Percentiles rank a stretch among this genome's conserved stretches.
phyloP scores from a whole-genome alignment of 2,329 filamentous ascomycete species.

The Dactylellina leptospora region DNA sequence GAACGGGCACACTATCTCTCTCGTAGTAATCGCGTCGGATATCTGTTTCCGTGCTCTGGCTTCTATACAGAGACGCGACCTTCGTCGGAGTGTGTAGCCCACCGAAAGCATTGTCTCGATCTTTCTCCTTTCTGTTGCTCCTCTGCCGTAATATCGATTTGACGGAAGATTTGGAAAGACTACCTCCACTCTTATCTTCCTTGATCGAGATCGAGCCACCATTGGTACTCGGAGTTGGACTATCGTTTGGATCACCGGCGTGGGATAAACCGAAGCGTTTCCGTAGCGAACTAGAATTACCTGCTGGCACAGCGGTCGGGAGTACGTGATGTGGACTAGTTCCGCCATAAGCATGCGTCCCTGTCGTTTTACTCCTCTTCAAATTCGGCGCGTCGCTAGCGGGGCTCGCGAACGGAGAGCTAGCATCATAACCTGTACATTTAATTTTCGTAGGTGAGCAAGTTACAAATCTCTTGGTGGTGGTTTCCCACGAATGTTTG shows the following conservation, averaged over 20 bases:
- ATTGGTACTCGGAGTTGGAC: slow-evolving; percentile 15
- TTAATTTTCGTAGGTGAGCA: slow-evolving; percentile 46
- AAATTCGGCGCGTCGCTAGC: slow-evolving; percentile 14
- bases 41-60: slow-evolving; percentile 40
- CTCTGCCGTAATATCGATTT: slow-evolving; percentile 46
- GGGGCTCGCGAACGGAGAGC: slow-evolving; percentile 11
- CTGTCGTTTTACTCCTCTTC: slow-evolving; percentile 44
- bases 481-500: slow-evolving; percentile 35
- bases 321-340: slow-evolving; percentile 13
- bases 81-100: slow-evolving; percentile 8
- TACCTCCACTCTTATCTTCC: slow-evolving; percentile 21
- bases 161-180: slow-evolving; percentile 46
- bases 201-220: slow-evolving; percentile 7
- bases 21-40: slow-evolving; percentile 41
- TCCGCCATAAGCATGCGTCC: slow-evolving; percentile 11
- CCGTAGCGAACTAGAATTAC: slow-evolving; percentile 34
- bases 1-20: slow-evolving; percentile 12
- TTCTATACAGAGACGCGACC: slow-evolving; percentile 28
- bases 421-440: slow-evolving; percentile 29
- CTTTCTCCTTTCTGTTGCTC: slow-evolving; percentile 30
- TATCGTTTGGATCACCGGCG: not conserved
- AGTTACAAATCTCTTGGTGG: slow-evolving; percentile 22
- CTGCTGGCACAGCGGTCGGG: slow-evolving; percentile 36
- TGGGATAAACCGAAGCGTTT: slow-evolving; percentile 35
- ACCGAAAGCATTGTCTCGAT: slow-evolving; percentile 22